Base-by-base conservation (phyloP, 805 yeast species). In the Candida coleopterorum region DNA sequence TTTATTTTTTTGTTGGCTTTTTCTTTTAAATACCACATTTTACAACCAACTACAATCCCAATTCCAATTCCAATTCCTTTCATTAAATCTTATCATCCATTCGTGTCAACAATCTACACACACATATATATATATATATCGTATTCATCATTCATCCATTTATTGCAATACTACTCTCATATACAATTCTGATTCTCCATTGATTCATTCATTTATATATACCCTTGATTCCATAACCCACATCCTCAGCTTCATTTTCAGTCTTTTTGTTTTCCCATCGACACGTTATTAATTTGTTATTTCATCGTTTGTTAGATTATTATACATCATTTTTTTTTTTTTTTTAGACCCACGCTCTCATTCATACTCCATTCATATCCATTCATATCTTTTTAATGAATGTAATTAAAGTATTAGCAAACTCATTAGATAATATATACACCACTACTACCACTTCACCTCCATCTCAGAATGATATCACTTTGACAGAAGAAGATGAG, bases 351-450 rank as follows among this genome's bases (percentile, higher is more conserved):
- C n/a, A n/a, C n/a, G n/a, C n/a, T n/a, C n/a, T n/a, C n/a, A n/a
- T n/a, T n/a, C n/a, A 20, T 20, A 20, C 22, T 6, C 22, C 9
- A 6, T 20, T 20, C 22, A 20, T 20, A 6, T 23, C 25, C 25
- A 7, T 23, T 23, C 25, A 23, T 23, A 9, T 23, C 11, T 29
- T 17, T 18, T 29, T 29, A 20, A 62, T 62, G 68, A 62, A 62
- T 46, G 60, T 65, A 18, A 51, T 62, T 20, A 61, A 60, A 38
- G 46, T 57, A 11, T 40, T 62, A 31, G 65, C 60, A 29, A 53
- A 50, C 42, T 60, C 66, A 14, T 38, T 62, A 30, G 67, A 62
- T 37, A 46, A 9, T 53, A 51, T 44, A 36, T 54, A 49, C 52
- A 48, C 44, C 34, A 36, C 11, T 27, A 31, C 28, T 21, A 30